Percentiles rank a stretch among this genome's conserved stretches.
Evolutionary conservation across 2,329 filamentous ascomycete genomes (phyloP).

Genomic region (Talaromyces sp.): DNA sequence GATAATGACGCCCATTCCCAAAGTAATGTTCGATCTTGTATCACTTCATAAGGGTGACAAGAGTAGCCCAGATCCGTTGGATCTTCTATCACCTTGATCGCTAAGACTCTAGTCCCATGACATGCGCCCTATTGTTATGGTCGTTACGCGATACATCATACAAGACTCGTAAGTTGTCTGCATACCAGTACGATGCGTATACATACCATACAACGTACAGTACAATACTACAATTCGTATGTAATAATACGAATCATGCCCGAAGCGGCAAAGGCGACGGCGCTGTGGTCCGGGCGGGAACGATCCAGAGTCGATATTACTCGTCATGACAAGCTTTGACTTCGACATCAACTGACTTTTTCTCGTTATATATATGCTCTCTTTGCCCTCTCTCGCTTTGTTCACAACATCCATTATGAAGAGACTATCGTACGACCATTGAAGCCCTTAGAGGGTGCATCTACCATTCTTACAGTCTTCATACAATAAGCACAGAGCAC

Average conservation of each 20-base stretch:
- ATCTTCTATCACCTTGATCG: too few relatives aligned
- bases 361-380: background rate
- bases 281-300: slow-evolving; percentile 9
- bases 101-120: too few relatives aligned
- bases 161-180: background rate
- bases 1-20: too few relatives aligned
- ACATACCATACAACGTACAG: background rate
- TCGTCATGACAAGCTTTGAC: slow-evolving; percentile 2
- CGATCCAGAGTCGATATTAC: background rate
- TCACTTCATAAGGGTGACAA: too few relatives aligned
- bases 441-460: background rate
- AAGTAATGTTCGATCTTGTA: too few relatives aligned
- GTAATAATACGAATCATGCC: background rate
- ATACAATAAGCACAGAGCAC: background rate
- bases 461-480: background rate
- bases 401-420: background rate
- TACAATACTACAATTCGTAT: background rate
- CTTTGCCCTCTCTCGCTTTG: background rate
- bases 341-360: slow-evolving; percentile 5
- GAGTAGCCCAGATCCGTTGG: too few relatives aligned
- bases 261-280: slow-evolving; percentile 11
- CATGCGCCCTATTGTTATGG: too few relatives aligned
- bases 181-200: background rate
- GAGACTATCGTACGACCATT: slow-evolving; percentile 2
- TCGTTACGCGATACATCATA: background rate